These are phyloP conservation scores for Colletotrichum navitas DNA, from an alignment of 2,329 filamentous ascomycete genomes.

Conservation along the genomic window DNA sequence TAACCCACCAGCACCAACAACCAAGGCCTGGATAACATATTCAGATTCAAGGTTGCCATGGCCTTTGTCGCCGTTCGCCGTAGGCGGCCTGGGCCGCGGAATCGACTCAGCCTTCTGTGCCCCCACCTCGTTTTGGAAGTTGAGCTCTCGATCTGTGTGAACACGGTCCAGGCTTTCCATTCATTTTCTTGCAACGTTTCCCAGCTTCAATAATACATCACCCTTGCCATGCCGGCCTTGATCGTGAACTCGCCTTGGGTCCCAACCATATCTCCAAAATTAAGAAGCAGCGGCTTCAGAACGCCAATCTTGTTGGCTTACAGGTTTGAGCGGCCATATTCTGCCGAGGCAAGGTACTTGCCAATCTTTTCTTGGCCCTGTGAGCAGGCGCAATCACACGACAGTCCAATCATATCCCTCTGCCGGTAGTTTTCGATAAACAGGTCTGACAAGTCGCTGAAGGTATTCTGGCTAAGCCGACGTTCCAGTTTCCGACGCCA, in stretches of 20 bases:
- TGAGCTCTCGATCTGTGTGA: constrained; percentile 46
- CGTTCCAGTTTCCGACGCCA: constrained; percentile 29
- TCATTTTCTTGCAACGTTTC: constrained; percentile 28
- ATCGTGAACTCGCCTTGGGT: constrained; percentile 44
- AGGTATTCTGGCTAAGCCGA: constrained; percentile 17
- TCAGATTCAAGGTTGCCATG: constrained; percentile 44
- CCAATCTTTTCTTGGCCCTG: constrained; percentile 42
- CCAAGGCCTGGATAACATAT: constrained; percentile 53
- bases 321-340: constrained; percentile 22
- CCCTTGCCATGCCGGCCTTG: constrained; percentile 42
- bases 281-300: constrained; percentile 38
- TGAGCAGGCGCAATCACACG: constrained; percentile 49
- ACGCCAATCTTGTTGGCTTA: constrained; percentile 28
- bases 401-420: constrained; percentile 47
- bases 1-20: constrained; percentile 54
- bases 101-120: neutral
- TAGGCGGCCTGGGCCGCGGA: neutral
- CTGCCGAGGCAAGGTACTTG: constrained; percentile 33
- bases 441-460: constrained; percentile 37
- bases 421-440: constrained; percentile 48
- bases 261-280: constrained; percentile 40
- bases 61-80: constrained; percentile 46
- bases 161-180: constrained; percentile 47
- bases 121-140: constrained; percentile 39
- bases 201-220: constrained; percentile 44